Evolutionary conservation across 75 land plant genomes (phyloP), one percentile per base, ranked within the genome.

Genomic region (Gnetum montanum): DNA sequence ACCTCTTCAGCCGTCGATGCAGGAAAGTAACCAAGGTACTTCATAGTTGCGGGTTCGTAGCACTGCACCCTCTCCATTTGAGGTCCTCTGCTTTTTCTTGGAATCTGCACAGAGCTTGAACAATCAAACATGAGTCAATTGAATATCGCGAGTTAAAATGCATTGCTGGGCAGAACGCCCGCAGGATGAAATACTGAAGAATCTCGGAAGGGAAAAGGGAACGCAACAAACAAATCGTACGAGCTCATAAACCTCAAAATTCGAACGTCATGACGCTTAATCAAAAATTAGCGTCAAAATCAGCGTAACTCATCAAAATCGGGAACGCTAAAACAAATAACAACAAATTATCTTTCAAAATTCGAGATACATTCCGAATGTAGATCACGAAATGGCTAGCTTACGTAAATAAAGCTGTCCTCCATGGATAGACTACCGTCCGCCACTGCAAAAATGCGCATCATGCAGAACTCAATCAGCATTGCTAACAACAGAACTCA

Each of bases 41-140:
- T 90, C 96, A 90, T 90, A 7, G 91, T 90, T 15, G 96, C 91
- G 19, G 96, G 96, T 43, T 90, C 96, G 62, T 86, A 90, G 58
- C 96, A 90, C 43, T 79, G 79, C 12, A 90, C 96, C 60, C 64
- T 90, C 36, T 90, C 96, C 26, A 53, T 62, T 38, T 68, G 67
- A 15, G 36, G 63, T 30, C 43, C 55, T 46, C 55, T 70, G 37
- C 80, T 78, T 54, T 72, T 88, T 23, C 77, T 61, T 48, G 94
- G 85, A 37, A 88, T 76, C 93, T 88, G 51, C 59, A 63, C n/a
- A n/a, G n/a, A n/a, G n/a, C n/a, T n/a, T n/a, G n/a, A n/a, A 18
- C 1, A 27, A 29, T 13, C 49, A 20, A 54, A 30, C 12, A 31
- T 12, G 43, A 38, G 6, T 20, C 15, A 8, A 12, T 45, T 6